A percentile compares a stretch with the other conserved stretches of the same genome.
Evolutionary conservation across 139 green algal species (phyloP).

Genomic region (Coelastrella sp.): DNA sequence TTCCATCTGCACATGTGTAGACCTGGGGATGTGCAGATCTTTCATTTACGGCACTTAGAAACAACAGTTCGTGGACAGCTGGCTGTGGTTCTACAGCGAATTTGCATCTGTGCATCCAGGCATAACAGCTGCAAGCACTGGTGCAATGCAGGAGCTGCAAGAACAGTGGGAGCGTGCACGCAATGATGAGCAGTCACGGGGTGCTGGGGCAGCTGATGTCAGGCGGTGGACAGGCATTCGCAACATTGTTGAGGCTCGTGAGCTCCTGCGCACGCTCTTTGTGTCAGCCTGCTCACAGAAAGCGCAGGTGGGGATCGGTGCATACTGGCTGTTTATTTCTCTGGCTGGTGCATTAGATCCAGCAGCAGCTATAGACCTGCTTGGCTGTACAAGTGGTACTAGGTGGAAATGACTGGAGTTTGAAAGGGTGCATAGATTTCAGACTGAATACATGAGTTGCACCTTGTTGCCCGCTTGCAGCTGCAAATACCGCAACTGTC

Average conservation of each 20-base stretch:
- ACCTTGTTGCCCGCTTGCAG: too few relatives aligned
- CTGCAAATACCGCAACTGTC: too few relatives aligned
- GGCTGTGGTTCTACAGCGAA: too few relatives aligned
- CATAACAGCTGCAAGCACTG: neutral
- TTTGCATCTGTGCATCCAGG: too few relatives aligned
- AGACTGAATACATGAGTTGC: too few relatives aligned
- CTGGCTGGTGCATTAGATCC: neutral
- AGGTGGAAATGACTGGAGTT: neutral
- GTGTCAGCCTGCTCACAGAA: constrained; percentile 72
- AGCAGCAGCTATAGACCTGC: neutral
- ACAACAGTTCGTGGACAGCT: neutral
- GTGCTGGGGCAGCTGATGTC: constrained; percentile 71
- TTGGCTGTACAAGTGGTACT: neutral
- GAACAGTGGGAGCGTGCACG: constrained; percentile 71
- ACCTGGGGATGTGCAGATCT: neutral
- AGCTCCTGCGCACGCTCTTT: constrained; percentile 83
- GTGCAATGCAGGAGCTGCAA: constrained; percentile 64
- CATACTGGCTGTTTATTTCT: neutral
- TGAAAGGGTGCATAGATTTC: neutral
- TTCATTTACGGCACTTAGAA: neutral
- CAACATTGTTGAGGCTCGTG: constrained; percentile 70
- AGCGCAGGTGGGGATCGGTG: constrained; percentile 22
- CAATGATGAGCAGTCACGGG: constrained; percentile 75
- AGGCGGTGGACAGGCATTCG: constrained; percentile 80
- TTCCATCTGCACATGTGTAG: neutral